These are phyloP conservation scores for Barnettozyma siamensis DNA, from an alignment of 805 yeast species.

Conservation along the genomic window DNA sequence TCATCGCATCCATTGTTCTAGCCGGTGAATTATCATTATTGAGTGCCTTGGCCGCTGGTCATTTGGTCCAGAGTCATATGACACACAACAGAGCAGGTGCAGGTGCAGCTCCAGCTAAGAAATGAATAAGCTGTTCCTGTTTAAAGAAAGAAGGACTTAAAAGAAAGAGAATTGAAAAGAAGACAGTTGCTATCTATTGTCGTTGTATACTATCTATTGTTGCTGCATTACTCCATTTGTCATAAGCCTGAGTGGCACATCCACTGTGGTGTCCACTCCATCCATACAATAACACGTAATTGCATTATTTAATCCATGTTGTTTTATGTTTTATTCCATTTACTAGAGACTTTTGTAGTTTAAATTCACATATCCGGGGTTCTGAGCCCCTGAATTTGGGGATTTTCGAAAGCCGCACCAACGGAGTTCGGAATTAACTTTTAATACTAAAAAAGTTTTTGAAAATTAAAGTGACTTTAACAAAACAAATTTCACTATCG, in stretches of 20 bases:
- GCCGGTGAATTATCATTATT: slow-evolving; percentile 95
- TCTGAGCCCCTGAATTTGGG: too few relatives aligned
- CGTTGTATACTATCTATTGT: not conserved
- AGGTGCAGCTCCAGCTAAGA: slow-evolving; percentile 10
- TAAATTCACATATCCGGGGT: too few relatives aligned
- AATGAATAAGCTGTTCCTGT: too few relatives aligned
- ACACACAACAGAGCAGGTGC: slow-evolving; percentile 66
- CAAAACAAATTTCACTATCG: too few relatives aligned
- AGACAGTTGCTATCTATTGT: not conserved
- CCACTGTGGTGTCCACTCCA: too few relatives aligned
- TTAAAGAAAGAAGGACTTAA: too few relatives aligned
- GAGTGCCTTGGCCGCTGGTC: slow-evolving; percentile 98
- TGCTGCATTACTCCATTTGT: not conserved
- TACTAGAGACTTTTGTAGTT: too few relatives aligned
- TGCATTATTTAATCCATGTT: slow-evolving; percentile 1
- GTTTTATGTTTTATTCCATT: too few relatives aligned
- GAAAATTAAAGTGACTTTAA: too few relatives aligned
- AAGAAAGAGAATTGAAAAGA: not conserved
- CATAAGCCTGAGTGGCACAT: too few relatives aligned
- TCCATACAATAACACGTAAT: not conserved
- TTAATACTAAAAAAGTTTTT: not conserved
- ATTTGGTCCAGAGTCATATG: slow-evolving; percentile 96
- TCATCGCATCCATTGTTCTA: slow-evolving; percentile 90
- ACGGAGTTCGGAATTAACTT: not conserved
- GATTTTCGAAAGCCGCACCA: too few relatives aligned